A percentile compares a stretch with the other conserved stretches of the same genome.
Evolutionary conservation across 139 green algal species (phyloP).

Genomic region (Chlorella sp.): DNA sequence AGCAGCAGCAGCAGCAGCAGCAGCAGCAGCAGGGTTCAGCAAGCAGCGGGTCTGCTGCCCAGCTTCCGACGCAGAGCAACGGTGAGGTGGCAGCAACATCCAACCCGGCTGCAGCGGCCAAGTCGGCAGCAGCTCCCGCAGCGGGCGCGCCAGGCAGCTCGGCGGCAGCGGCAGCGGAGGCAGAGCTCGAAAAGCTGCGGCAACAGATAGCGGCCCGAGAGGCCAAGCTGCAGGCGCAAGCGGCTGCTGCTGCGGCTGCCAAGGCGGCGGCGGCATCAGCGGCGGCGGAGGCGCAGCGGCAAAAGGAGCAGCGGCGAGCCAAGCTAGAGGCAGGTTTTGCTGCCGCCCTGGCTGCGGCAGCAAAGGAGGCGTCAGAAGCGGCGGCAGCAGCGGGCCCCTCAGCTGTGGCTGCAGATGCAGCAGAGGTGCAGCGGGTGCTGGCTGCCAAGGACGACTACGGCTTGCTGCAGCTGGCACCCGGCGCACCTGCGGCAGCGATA

Average conservation of each 20-base stretch:
- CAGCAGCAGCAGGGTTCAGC: neutral
- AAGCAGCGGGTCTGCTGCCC: neutral
- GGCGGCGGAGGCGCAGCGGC: neutral
- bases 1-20: constrained; percentile 2
- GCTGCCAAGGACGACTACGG: constrained; percentile 2
- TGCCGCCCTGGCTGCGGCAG: constrained; percentile 8
- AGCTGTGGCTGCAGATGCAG: constrained; percentile 4
- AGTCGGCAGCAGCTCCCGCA: neutral
- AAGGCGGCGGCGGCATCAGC: neutral
- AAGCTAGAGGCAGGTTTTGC: constrained; percentile 28
- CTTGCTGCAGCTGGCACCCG: constrained; percentile 24
- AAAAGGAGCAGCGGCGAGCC: neutral
- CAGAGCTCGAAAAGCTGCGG: constrained; percentile 2
- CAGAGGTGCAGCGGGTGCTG: constrained; percentile 24
- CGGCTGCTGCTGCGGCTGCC: neutral
- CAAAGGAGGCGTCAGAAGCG: constrained; percentile 13
- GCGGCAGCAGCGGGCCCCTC: neutral
- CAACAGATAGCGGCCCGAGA: neutral
- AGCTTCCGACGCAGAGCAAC: too few species aligned
- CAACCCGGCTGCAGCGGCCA: neutral
- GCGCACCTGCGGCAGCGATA: constrained; percentile 7
- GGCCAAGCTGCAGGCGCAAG: neutral
- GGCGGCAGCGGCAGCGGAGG: neutral
- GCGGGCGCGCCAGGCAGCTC: neutral
- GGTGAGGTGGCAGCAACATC: neutral